A percentile compares a stretch with the other conserved stretches of the same genome.
phyloP scores from a whole-genome alignment of 176 grass and related monocot genomes.

The Triticum urartu region DNA sequence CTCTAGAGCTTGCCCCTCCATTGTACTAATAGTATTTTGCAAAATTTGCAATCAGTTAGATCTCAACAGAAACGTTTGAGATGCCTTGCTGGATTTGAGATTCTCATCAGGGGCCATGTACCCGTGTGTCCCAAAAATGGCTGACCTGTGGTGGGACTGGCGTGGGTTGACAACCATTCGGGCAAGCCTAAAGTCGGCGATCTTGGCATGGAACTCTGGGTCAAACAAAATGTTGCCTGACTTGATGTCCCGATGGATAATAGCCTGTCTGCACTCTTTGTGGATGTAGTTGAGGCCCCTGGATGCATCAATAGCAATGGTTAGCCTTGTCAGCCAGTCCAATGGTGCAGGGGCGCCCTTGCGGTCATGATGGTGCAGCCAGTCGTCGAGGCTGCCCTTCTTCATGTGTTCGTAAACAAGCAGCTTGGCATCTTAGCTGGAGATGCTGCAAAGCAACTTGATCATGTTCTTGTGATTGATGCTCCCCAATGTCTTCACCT shows the following conservation, averaged over 20 bases:
- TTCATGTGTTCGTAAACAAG: slow-evolving; percentile 77
- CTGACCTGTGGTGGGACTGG: slow-evolving; percentile 41
- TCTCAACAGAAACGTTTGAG: background rate
- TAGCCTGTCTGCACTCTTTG: slow-evolving; percentile 31
- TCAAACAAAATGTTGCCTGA: slow-evolving; percentile 76
- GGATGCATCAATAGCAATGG: slow-evolving; percentile 49
- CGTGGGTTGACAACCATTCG: slow-evolving; percentile 45
- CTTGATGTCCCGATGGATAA: slow-evolving; percentile 75
- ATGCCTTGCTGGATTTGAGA: background rate
- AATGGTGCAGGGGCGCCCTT: slow-evolving; percentile 27
- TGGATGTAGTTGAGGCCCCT: slow-evolving; percentile 75
- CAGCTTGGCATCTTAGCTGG: slow-evolving; percentile 44
- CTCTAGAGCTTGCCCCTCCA: background rate
- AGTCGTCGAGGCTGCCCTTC: slow-evolving; percentile 55
- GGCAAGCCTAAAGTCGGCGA: slow-evolving; percentile 68
- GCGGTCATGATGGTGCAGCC: slow-evolving; percentile 37
- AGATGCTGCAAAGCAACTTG: slow-evolving; percentile 65
- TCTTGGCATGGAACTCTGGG: slow-evolving; percentile 45
- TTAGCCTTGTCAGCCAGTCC: slow-evolving; percentile 53
- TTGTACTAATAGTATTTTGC: background rate
- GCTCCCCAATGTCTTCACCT: slow-evolving; percentile 55
- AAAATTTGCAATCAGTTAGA: background rate
- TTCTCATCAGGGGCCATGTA: slow-evolving; percentile 69
- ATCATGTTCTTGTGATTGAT: slow-evolving; percentile 68
- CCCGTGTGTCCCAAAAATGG: slow-evolving; percentile 46